Evolutionary conservation across 2,329 filamentous ascomycete genomes (phyloP), one percentile per base, ranked within the genome.

Genomic region (Colletotrichum lindemuthianum): DNA sequence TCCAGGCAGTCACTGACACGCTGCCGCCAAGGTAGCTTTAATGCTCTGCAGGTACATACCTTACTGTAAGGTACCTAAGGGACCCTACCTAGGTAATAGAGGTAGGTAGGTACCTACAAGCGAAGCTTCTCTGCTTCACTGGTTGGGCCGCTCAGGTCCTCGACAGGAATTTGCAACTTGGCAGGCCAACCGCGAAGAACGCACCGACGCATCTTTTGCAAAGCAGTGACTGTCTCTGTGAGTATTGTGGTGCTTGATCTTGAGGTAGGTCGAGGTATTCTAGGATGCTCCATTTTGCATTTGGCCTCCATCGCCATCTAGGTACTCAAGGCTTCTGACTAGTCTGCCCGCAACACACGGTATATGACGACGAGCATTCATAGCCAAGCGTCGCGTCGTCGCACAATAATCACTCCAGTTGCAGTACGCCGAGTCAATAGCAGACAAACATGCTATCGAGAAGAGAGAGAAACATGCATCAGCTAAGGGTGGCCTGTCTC

Each of bases 161-260:
- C 51, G 40, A 48, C 56, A 45, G 47, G 47, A 34, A 52, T 63
- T 61, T 61, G 63, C 47, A 36, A 65, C 63, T 63, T 63, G 58
- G 47, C 58, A 52, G 58, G 63, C 63, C 63, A 65, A 65, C 63
- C 59, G 45, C 51, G 36, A 49, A 65, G 59, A 60, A 65, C 61
- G 60, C 60, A 37, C 49, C n/a, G 48, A 34, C 49, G n/a, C n/a
- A n/a, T n/a, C n/a, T n/a, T n/a, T n/a, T n/a, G n/a, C n/a, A n/a
- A n/a, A n/a, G n/a, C n/a, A n/a, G n/a, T n/a, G n/a, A n/a, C n/a
- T n/a, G 50, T 15, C 10, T 34, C 34, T 45, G 13, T 8, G 44
- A 36, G 40, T 32, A 34, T 24, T 12, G 57, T 33, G 45, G 32
- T 36, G 32, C 48, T 33, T 56, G 53, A 12, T 45, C 39, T 16